Base-by-base conservation (phyloP, 129 eudicot genomes). In the Solidago caesia region DNA sequence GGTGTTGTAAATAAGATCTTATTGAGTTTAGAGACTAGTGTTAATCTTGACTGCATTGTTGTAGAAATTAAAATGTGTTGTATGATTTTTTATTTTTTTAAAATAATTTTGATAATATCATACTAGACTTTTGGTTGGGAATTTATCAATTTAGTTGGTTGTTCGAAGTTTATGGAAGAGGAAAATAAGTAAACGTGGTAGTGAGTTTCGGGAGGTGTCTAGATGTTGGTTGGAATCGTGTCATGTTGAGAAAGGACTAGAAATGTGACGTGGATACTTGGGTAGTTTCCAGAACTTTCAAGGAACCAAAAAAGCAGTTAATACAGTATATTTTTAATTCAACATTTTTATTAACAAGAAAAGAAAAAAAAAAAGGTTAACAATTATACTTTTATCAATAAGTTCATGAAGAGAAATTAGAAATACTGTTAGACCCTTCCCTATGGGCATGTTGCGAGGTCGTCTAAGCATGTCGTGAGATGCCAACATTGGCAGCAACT, bases 21-120 rank as follows among this genome's bases (percentile, higher is more conserved):
- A 70, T 45, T 59, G 15, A 82, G 7, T 44, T 74, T 79, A 1
- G 78, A 77, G 9, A 75, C 59, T 48, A 51, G 41, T 0, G 61
- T 59, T 68, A 83, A 42, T 83, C 81, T 81, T 43, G 92, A 78
- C 68, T 83, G 85, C 97, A 89, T 88, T 0, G 3, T 57, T 65
- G 5, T 3, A 39, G 14, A n/a, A 4, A 58, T 58, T 5, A 33
- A 33, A 33, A 33, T 33, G 39, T 33, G 21, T 33, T 33, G 39
- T 33, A 33, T 33, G 39, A 33, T 64, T 21, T n/a, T 2, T 21
- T 6, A 4, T 46, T 21, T 5, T 15, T 67, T 1, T 3, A 14
- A 2, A 6, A 5, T 33, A 29, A 6, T 61, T 47, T 3, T 8
- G 47, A 25, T 33, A 4, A 7, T 39, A 33, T 33, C 0, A 33